Percentiles rank a stretch among this genome's conserved stretches.
phyloP scores from a whole-genome alignment of 805 yeast genomes.

The Yamadazyma takamatsuzukensis region DNA sequence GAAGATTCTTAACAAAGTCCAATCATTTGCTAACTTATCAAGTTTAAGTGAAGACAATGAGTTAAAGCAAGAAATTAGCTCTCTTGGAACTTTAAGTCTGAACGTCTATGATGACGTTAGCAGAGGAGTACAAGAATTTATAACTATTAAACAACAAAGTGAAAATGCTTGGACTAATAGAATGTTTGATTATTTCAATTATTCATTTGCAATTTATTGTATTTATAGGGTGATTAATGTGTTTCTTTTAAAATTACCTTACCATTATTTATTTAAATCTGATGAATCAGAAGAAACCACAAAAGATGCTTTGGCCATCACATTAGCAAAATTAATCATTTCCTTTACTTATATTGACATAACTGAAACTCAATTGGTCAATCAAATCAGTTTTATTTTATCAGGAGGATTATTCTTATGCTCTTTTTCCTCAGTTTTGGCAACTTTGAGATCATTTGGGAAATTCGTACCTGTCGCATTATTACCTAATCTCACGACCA shows the following conservation, averaged over 20 bases:
- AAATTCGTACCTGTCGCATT: slow-evolving; percentile 23
- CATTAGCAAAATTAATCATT: slow-evolving; percentile 40
- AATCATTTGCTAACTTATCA: slow-evolving; percentile 37
- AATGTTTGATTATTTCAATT: slow-evolving; percentile 15
- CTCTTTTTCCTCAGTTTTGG: slow-evolving; percentile 61
- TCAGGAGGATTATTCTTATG: slow-evolving; percentile 59
- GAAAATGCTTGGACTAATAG: slow-evolving; percentile 4
- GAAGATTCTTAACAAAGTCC: slow-evolving; percentile 36
- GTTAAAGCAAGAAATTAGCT: slow-evolving; percentile 36
- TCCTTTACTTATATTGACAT: slow-evolving; percentile 17
- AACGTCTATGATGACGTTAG: slow-evolving; percentile 29
- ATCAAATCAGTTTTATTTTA: slow-evolving; percentile 47
- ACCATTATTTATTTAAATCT: slow-evolving; percentile 12
- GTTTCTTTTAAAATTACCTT: slow-evolving; percentile 38
- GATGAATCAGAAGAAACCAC: slow-evolving; percentile 11
- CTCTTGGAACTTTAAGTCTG: slow-evolving; percentile 28
- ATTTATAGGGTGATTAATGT: slow-evolving; percentile 44
- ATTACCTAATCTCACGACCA: slow-evolving; percentile 9
- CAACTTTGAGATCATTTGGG: slow-evolving; percentile 54
- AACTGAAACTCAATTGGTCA: slow-evolving; percentile 39
- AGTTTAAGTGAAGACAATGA: slow-evolving; percentile 19
- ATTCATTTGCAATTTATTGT: slow-evolving; percentile 45
- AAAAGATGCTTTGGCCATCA: slow-evolving; percentile 47
- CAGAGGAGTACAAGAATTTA: slow-evolving; percentile 15
- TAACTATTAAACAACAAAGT: slow-evolving; percentile 11